Evolutionary conservation across 78 protist genomes (phyloP).

Genomic region (Carpediemonas membranifera): DNA sequence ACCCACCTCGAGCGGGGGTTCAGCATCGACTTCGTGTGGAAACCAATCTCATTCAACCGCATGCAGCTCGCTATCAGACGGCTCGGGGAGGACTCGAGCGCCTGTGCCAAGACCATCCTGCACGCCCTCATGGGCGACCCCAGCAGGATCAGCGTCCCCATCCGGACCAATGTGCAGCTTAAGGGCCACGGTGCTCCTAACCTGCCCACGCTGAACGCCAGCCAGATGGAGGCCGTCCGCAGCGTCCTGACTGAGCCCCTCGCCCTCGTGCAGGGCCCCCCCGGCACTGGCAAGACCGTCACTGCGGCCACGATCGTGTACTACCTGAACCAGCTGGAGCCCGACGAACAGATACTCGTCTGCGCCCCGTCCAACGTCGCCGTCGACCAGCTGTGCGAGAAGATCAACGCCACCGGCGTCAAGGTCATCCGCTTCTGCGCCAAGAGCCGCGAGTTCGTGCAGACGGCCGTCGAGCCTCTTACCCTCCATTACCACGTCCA

Average conservation of each 20-base stretch:
- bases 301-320: slow-evolving; percentile 89
- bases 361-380: slow-evolving; percentile 98
- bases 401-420: slow-evolving; percentile 85
- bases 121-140: not conserved
- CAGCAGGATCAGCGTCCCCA: not conserved
- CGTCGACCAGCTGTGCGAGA: slow-evolving; percentile 75
- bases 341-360: slow-evolving; percentile 32
- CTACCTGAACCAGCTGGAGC: slow-evolving; percentile 54
- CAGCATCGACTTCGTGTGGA: slow-evolving; percentile 83
- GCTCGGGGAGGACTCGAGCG: not conserved
- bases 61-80: not conserved
- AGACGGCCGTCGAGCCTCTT: slow-evolving; percentile 70
- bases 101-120: not conserved
- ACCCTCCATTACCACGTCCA: slow-evolving; percentile 78
- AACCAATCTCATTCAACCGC: slow-evolving; percentile 74
- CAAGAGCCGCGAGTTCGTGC: slow-evolving; percentile 80
- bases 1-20: too few relatives aligned
- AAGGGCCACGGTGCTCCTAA: not conserved
- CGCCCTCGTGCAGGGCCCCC: slow-evolving; percentile 93
- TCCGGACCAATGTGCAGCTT: not conserved
- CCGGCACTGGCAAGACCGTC: slow-evolving; percentile 96
- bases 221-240: slow-evolving; percentile 55
- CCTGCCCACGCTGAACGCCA: slow-evolving; percentile 7
- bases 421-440: slow-evolving; percentile 84
- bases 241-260: slow-evolving; percentile 68